Percentiles rank a stretch among this genome's conserved stretches.
Evolutionary conservation across 2,329 filamentous ascomycete species (phyloP).

Genomic region (Rachicladosporium sp.): DNA sequence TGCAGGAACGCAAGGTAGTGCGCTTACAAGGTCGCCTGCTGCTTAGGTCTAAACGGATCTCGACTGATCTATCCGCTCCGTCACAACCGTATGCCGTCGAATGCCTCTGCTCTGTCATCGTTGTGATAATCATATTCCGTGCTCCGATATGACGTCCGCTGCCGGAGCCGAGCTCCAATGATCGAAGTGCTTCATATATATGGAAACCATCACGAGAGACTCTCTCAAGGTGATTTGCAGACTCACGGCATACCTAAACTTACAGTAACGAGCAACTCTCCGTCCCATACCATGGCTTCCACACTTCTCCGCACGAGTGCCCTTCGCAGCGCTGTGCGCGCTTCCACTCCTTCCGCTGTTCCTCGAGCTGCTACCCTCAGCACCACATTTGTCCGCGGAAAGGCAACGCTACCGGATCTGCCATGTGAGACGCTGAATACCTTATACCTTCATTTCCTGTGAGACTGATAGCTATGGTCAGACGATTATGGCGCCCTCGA

Average conservation of each 20-base stretch:
- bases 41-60: too few species aligned
- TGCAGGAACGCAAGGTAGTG: too few species aligned
- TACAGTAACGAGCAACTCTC: background rate
- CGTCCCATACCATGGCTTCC: constrained; percentile 52
- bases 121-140: too few species aligned
- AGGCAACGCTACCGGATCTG: constrained; percentile 88
- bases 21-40: too few species aligned
- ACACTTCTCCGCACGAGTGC: constrained; percentile 60
- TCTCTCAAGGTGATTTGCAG: constrained; percentile 2
- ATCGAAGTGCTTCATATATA: too few species aligned
- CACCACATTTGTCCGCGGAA: constrained; percentile 69
- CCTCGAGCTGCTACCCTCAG: constrained; percentile 52
- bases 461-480: constrained; percentile 26
- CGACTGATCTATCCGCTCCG: too few species aligned
- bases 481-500: constrained; percentile 97
- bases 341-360: constrained; percentile 48
- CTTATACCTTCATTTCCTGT: too few species aligned
- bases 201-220: background rate
- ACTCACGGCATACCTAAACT: background rate
- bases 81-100: too few species aligned
- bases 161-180: too few species aligned
- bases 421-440: constrained; percentile 38
- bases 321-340: constrained; percentile 59
- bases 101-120: too few species aligned
- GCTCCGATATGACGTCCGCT: too few species aligned